Conservation (phyloP, 1,284 basidiomycete species). For the Sanghuangporus weigelae region DNA sequence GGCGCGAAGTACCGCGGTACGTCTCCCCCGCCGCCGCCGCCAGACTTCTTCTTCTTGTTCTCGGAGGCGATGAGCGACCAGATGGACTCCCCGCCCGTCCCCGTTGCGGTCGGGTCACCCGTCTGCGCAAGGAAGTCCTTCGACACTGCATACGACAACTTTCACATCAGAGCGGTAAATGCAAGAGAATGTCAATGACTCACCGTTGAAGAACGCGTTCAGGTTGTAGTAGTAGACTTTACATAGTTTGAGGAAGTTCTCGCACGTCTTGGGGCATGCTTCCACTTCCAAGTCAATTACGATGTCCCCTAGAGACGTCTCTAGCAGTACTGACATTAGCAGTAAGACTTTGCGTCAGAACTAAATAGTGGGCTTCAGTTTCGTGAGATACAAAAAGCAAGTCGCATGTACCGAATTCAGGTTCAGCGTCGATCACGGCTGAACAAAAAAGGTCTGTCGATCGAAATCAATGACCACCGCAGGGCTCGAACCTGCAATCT, state of each 20-base stretch:
- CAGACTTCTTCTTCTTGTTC: constrained; percentile 25
- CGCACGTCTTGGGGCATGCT: constrained; percentile 81
- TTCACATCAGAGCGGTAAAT: not conserved
- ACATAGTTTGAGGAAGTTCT: constrained; percentile 97
- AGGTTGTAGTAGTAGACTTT: constrained; percentile 96
- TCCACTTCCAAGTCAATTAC: constrained; percentile 96
- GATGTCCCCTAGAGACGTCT: constrained; percentile 93
- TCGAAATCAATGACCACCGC: constrained; percentile 23
- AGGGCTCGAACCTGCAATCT: constrained; percentile 32
- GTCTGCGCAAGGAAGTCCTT: constrained; percentile 95
- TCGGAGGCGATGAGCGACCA: constrained; percentile 67
- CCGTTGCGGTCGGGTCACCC: constrained; percentile 93
- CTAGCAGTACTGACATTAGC: constrained; percentile 89
- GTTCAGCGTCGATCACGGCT: no score
- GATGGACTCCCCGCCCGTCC: constrained; percentile 86
- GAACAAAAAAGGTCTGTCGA: not conserved
- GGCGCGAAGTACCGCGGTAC: constrained; percentile 77
- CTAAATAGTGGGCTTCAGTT: no score
- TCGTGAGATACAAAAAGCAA: no score
- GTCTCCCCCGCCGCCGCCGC: constrained; percentile 9
- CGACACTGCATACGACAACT: constrained; percentile 55
- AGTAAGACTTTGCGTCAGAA: no score
- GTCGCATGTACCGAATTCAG: no score
- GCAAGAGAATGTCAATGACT: constrained; percentile 24
- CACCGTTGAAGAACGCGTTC: constrained; percentile 96